Evolutionary conservation across 495 filamentous ascomycete genomes (phyloP).

Genomic region (Penicillium crystallinum): DNA sequence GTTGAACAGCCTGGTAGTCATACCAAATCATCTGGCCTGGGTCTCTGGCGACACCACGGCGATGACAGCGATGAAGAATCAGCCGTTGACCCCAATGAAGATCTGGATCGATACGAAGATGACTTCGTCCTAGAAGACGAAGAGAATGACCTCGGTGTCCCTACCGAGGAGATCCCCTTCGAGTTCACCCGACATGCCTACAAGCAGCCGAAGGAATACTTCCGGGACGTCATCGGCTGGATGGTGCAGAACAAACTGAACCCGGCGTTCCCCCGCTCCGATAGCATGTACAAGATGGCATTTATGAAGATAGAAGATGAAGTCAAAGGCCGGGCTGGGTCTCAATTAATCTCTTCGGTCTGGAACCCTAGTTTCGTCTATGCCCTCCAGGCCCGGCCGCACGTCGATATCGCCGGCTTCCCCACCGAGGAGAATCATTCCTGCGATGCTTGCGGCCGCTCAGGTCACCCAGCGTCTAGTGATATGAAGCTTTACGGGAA

Average conservation of each 20-base stretch:
- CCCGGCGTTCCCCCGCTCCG: slow-evolving; percentile 61
- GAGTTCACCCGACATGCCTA: slow-evolving; percentile 63
- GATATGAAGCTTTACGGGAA: slow-evolving; percentile 60
- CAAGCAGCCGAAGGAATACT: slow-evolving; percentile 69
- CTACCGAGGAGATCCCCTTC: slow-evolving; percentile 59
- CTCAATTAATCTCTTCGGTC: slow-evolving; percentile 66
- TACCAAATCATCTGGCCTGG: background rate
- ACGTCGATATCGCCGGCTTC: slow-evolving; percentile 30
- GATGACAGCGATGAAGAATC: slow-evolving; percentile 36
- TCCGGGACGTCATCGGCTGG: slow-evolving; percentile 77
- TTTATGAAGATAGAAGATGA: slow-evolving; percentile 74
- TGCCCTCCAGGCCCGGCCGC: slow-evolving; percentile 62
- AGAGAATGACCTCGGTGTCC: slow-evolving; percentile 57
- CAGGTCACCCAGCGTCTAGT: slow-evolving; percentile 59
- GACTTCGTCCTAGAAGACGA: slow-evolving; percentile 69
- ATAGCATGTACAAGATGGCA: slow-evolving; percentile 62
- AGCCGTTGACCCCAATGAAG: slow-evolving; percentile 31
- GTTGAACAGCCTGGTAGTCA: background rate
- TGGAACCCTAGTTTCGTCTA: slow-evolving; percentile 66
- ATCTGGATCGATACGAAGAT: slow-evolving; percentile 58
- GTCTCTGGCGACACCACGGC: background rate
- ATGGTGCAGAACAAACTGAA: slow-evolving; percentile 74
- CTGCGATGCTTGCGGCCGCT: slow-evolving; percentile 76
- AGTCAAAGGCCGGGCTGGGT: slow-evolving; percentile 59
- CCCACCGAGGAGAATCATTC: slow-evolving; percentile 36